Percentiles rank a stretch among this genome's conserved stretches.
Conservation (phyloP, 1,284 basidiomycete genomes). For the Puccinia sorghi region DNA sequence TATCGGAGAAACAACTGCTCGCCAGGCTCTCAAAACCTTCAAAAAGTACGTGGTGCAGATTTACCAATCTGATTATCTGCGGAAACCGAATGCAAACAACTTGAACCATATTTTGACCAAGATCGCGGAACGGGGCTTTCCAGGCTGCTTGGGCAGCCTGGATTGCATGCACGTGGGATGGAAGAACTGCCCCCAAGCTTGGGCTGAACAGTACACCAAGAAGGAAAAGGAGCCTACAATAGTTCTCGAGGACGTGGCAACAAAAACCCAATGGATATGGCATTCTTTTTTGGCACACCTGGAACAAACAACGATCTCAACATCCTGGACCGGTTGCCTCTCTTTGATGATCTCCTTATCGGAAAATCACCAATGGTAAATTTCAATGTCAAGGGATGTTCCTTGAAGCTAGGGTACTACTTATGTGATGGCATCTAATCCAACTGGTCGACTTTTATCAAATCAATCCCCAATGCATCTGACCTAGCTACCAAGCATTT, state of each 20-base stretch:
- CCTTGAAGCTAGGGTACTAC: too few relatives aligned
- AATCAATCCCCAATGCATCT: constrained; percentile 8
- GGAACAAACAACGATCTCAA: constrained; percentile 33
- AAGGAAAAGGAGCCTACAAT: too few relatives aligned
- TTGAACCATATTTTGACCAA: not conserved
- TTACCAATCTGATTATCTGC: not conserved
- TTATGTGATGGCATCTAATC: constrained; percentile 16
- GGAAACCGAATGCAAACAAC: not conserved
- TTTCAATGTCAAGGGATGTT: too few relatives aligned
- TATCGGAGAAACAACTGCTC: constrained; percentile 16
- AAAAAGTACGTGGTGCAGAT: not conserved
- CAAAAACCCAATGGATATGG: constrained; percentile 19
- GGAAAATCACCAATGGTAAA: too few relatives aligned
- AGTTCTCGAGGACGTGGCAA: too few relatives aligned
- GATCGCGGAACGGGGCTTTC: constrained; percentile 1
- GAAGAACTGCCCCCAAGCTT: constrained; percentile 19
- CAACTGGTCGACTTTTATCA: not conserved
- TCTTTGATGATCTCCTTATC: constrained; percentile 29
- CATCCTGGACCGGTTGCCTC: not conserved
- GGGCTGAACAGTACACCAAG: not conserved
- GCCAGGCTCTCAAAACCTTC: not conserved
- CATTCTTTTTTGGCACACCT: constrained; percentile 27
- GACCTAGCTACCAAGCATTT: constrained; percentile 19
- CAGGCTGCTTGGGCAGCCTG: constrained; percentile 13
- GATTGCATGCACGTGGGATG: constrained; percentile 19